Base-by-base conservation (phyloP, 441 rosid genomes). In the Pelargonium fulgidum region DNA sequence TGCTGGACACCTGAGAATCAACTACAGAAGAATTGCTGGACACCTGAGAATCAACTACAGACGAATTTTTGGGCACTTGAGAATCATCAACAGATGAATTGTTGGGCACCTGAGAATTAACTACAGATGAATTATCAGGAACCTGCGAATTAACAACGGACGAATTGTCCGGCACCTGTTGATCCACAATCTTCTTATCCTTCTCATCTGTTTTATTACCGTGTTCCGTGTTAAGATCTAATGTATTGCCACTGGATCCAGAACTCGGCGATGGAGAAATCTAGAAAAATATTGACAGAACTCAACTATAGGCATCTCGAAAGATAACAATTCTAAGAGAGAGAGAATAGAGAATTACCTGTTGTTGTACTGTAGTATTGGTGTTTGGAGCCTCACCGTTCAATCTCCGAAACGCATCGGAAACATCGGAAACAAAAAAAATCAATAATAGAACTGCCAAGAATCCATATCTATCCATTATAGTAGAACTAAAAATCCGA, bases 401-500 rank as follows among this genome's bases (percentile, higher is more conserved):
- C 71, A 79, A 74, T 64, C 68, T 73, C 14, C 85, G 82, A 75
- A 72, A 36, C 33, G 85, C 87, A 69, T 70, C 47, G 73, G 88
- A 85, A 72, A 69, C 82, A 78, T 80, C 80, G 52, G 75, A 65
- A 63, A 77, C 64, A 54, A 82, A 33, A 50, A 84, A 64, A 70
- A 87, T 39, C 78, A 78, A 72, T 4, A 82, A 70, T 65, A 86
- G 3, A 72, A 81, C 72, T 22, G 81, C 76, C 11, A 69, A 39
- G 7, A 75, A 74, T 71, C 77, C 78, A 75, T 73, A 81, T 81
- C 74, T 78, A 41, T 64, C 87, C 97, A 89, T 87, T 64, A 54
- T 66, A 66, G 7, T 52, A 42, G 33, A 44, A 19, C 24, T 17
- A 12, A 12, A 69, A 54, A 47, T 56, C 42, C 50, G 14, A 65